Base-by-base conservation (phyloP, 2,329 filamentous ascomycete genomes). In the Trichoderma guizhouense region DNA sequence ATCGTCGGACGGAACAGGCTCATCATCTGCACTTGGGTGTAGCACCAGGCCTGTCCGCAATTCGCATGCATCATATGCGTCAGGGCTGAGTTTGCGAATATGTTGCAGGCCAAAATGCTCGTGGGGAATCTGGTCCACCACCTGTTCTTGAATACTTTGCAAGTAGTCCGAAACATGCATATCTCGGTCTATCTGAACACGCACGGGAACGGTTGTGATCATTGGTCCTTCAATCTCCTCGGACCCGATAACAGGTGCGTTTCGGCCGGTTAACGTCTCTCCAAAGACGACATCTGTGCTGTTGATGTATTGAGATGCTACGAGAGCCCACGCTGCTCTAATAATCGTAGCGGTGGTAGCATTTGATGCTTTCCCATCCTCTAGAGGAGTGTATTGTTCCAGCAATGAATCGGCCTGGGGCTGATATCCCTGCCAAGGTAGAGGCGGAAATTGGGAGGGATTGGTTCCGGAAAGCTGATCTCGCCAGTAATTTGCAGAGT, bases 101-200 rank as follows among this genome's bases (percentile, higher is more conserved):
- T 89, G 78, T 70, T 90, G 88, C 58, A 90, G 80, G 24, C 88
- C 88, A 64, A 87, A 84, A 34, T 93, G 90, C 78, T 93, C 88
- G 76, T 91, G 86, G 0, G 89, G 87, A 7, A 92, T 90, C 74
- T 88, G 86, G 3, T 84, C 80, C 0, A 89, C 83, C 0, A 86
- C 87, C 69, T 86, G 83, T 34, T 87, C 82, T 47, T 92, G 89
- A 3, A 92, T 84, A 2, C 82, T 79, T 55, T 87, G 82, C 4
- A 92, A 80, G 73, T 87, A 91, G 60, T 88, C 83, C 0, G 78
- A 76, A 2, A 89, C 82, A 0, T 82, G 82, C 0, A 53, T 18
- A 5, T 73, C 63, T 7, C 53, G 12, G 32, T 74, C 71, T 3
- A 89, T 77, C 0, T 80, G 80, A 1, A 90, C 80, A 18, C 87